Base-by-base conservation (phyloP, 352 stramenopile species). In the Hyaloperonospora arabidopsidis region DNA sequence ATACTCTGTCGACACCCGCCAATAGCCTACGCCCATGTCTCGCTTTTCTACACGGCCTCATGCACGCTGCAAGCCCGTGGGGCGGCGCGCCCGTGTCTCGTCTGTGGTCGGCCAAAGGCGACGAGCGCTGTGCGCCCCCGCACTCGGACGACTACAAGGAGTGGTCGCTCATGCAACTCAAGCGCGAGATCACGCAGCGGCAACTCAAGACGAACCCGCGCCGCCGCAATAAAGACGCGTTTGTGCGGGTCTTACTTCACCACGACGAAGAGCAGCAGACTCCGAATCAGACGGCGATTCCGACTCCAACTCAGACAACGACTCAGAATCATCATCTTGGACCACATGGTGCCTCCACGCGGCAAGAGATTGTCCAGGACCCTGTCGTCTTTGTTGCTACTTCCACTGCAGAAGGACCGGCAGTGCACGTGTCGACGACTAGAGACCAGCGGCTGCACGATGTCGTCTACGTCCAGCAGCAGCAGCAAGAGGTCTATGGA, bases 71-170 rank as follows among this genome's bases (percentile, higher is more conserved):
- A 32, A 36, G 65, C 1, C 35, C 43, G 15, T 61, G 57, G 59
- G 58, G 53, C 52, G 52, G 55, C 10, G 62, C 61, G 10, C 67
- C 63, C 39, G 63, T 72, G 21, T 79, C 69, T 10, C 52, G 38
- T 39, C 49, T 75, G 53, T 82, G 72, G 72, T 77, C 66, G 2
- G 72, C 72, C 8, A 61, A 66, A 48, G 57, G 64, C 15, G 72
- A 82, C 49, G 61, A 72, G 14, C 56, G 51, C 41, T 82, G 72
- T 46, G 62, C 66, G 4, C 55, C 69, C 2, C 72, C 72, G 21
- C 61, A 52, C 34, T 82, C 72, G n/a, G 69, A 82, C 47, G 69
- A 82, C 49, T 82, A 82, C 59, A 70, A 67, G 29, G 59, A 77
- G 21, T 82, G 72, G 72, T 67, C 64, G 29, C 64, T 79, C 18